Conservation (phyloP, 805 yeast species). For the Aciculoconidium aculeatum region DNA sequence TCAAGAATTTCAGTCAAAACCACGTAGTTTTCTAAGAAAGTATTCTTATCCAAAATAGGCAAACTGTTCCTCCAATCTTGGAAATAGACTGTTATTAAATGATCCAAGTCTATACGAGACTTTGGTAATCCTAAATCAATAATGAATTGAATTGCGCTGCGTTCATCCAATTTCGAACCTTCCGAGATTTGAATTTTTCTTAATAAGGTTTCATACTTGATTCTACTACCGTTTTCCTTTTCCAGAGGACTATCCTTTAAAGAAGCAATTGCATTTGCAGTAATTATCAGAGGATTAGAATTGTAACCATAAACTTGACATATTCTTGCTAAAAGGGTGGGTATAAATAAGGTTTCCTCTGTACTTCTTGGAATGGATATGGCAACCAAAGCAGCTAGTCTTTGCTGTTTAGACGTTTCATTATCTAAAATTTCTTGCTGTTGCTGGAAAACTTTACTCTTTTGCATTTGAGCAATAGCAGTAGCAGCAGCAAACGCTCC, state of each 20-base stretch:
- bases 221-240: too few relatives aligned
- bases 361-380: slow-evolving; percentile 72
- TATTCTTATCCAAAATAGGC: slow-evolving; percentile 64
- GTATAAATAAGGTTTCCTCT: slow-evolving; percentile 71
- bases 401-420: slow-evolving; percentile 27
- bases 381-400: slow-evolving; percentile 48
- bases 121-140: slow-evolving; percentile 31
- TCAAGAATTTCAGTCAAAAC: slow-evolving; percentile 44
- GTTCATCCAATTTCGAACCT: slow-evolving; percentile 20
- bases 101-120: slow-evolving; percentile 58
- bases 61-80: slow-evolving; percentile 70
- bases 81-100: slow-evolving; percentile 61
- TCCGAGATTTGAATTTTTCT: neutral
- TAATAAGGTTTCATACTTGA: slow-evolving; percentile 3
- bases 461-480: slow-evolving; percentile 53
- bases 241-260: slow-evolving; percentile 43
- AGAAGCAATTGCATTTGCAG: slow-evolving; percentile 67
- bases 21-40: slow-evolving; percentile 59
- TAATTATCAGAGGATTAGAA: slow-evolving; percentile 61
- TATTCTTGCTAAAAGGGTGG: slow-evolving; percentile 62
- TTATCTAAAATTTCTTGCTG: slow-evolving; percentile 18
- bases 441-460: slow-evolving; percentile 13
- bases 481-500: slow-evolving; percentile 64
- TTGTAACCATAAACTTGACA: slow-evolving; percentile 68
- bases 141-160: slow-evolving; percentile 44